Conservation (phyloP, 345 rosid species). For the Ailanthus altissimus region DNA sequence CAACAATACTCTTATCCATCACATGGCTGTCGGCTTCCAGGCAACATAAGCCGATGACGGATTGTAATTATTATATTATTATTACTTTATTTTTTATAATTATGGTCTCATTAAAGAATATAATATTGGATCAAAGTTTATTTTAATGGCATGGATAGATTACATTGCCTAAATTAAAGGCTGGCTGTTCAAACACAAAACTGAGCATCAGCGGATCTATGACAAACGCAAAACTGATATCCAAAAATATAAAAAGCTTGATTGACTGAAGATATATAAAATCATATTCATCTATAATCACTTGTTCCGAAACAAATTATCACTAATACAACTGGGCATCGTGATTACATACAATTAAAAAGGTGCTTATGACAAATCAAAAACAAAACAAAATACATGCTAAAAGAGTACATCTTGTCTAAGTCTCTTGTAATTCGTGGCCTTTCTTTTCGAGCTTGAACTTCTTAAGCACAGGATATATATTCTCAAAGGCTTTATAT, state of each 20-base stretch:
- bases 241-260: background rate
- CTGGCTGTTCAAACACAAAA: background rate
- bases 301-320: too few species aligned
- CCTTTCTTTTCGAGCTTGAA: slow-evolving; percentile 38
- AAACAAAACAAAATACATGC: too few species aligned
- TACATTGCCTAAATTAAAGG: too few species aligned
- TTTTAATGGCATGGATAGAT: background rate
- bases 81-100: background rate
- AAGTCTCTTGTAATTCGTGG: background rate
- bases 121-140: too few species aligned
- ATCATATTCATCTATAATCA: background rate
- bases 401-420: too few species aligned
- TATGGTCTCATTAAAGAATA: background rate
- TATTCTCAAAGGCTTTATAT: slow-evolving; percentile 82
- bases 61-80: too few species aligned
- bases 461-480: slow-evolving; percentile 83
- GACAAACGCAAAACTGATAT: background rate
- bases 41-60: background rate
- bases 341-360: too few species aligned
- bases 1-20: too few species aligned
- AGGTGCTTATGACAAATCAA: too few species aligned
- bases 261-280: background rate
- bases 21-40: background rate
- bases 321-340: background rate
- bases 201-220: background rate